Conservation (phyloP, 805 yeast species). For the Priceomyces haplophilus region DNA sequence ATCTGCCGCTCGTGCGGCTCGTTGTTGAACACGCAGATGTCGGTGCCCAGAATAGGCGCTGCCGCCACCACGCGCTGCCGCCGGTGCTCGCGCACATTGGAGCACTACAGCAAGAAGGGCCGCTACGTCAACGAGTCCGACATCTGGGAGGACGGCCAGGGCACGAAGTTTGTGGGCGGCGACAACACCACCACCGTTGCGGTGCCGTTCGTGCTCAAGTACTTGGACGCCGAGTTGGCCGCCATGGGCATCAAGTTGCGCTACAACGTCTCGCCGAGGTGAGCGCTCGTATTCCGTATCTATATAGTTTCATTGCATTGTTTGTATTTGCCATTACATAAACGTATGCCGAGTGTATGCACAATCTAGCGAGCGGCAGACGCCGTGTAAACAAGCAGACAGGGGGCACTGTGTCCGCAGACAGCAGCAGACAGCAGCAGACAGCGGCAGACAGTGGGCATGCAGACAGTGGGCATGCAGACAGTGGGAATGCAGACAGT, state of each 20-base stretch:
- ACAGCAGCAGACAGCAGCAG: too few relatives aligned
- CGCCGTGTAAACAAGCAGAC: too few relatives aligned
- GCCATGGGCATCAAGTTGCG: constrained; percentile 97
- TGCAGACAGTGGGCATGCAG: too few relatives aligned
- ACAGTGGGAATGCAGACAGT: too few relatives aligned
- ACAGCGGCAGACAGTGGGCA: too few relatives aligned
- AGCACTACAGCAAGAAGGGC: constrained; percentile 47
- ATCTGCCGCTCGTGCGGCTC: constrained; percentile 94
- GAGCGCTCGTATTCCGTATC: constrained; percentile 1
- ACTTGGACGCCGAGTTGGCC: constrained; percentile 88
- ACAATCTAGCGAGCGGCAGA: too few relatives aligned
- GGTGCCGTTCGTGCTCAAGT: constrained; percentile 92
- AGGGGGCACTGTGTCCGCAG: too few relatives aligned
- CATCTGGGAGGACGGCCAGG: constrained; percentile 97
- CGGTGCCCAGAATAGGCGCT: constrained; percentile 89
- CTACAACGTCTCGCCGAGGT: constrained; percentile 71
- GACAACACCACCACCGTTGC: constrained; percentile 92
- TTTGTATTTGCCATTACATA: not conserved
- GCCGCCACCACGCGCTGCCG: constrained; percentile 80
- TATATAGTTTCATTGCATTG: constrained; percentile 4
- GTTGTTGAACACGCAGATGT: constrained; percentile 78
- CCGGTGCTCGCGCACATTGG: constrained; percentile 77
- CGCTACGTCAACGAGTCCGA: constrained; percentile 61
- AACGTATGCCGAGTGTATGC: too few relatives aligned
- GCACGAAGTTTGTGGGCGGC: constrained; percentile 89